Conservation (phyloP, 228 moss, liverwort and hornwort species). For the Sphagnum fallax region DNA sequence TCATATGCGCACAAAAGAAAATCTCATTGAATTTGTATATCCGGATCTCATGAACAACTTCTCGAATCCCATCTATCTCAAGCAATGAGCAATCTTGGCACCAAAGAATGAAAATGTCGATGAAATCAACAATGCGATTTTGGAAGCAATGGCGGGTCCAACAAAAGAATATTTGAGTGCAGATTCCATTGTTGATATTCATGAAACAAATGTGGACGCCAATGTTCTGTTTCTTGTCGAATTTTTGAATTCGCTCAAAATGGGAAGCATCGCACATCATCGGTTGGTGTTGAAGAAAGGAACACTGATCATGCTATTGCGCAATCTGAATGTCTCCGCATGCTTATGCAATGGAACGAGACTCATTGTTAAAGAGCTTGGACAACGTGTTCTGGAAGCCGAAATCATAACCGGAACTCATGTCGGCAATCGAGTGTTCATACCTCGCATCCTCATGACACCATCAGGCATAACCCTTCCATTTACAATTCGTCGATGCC, state of each 20-base stretch:
- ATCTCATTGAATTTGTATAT: no score
- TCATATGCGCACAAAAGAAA: no score
- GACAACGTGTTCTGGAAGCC: neutral
- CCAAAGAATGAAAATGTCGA: no score
- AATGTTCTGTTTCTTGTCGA: constrained; percentile 1
- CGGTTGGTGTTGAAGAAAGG: constrained; percentile 9
- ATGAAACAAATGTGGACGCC: neutral
- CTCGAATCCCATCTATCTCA: no score
- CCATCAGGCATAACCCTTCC: neutral
- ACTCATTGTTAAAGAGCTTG: neutral
- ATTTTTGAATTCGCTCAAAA: constrained; percentile 12
- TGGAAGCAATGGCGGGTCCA: no score
- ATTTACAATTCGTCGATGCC: neutral
- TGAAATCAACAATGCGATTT: no score
- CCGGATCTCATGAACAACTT: no score
- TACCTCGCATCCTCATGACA: neutral
- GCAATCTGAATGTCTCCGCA: neutral
- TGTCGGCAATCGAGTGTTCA: neutral
- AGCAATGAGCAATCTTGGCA: no score
- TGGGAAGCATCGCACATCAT: constrained; percentile 10
- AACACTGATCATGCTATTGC: constrained; percentile 9
- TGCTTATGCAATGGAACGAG: constrained; percentile 5
- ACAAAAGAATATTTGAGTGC: no score
- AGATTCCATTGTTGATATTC: neutral
- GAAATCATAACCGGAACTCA: neutral